Percentiles rank a stretch among this genome's conserved stretches.
Conservation (phyloP, 2,329 filamentous ascomycete species). For the Podosphaera aphanis region DNA sequence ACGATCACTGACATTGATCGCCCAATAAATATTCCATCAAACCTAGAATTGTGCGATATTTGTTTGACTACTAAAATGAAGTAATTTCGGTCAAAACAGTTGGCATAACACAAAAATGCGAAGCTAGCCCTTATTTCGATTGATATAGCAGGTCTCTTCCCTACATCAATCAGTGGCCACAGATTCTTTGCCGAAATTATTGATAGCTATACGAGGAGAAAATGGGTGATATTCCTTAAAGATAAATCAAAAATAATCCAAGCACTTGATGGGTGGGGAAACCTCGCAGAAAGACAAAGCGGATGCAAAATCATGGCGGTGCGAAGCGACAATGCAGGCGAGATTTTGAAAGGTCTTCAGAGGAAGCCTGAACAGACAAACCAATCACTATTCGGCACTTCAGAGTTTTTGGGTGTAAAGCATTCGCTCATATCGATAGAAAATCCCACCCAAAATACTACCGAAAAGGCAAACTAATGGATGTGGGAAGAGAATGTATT, state of each 20-base stretch:
- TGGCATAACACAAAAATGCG: not conserved
- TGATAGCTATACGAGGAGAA: not conserved
- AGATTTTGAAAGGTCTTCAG: not conserved
- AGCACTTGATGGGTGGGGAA: not conserved
- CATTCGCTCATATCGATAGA: too few relatives aligned
- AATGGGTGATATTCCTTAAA: not conserved
- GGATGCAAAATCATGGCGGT: not conserved
- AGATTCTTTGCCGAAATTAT: not conserved
- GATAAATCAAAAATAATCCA: not conserved
- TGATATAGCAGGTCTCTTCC: not conserved
- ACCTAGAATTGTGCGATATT: not conserved
- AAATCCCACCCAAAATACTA: too few relatives aligned
- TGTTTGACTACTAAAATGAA: not conserved
- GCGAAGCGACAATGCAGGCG: not conserved
- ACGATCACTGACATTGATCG: not conserved
- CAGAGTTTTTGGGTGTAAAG: too few relatives aligned
- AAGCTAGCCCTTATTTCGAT: not conserved
- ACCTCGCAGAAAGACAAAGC: not conserved
- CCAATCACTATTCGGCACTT: too few relatives aligned
- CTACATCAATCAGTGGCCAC: not conserved
- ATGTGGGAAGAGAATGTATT: not conserved
- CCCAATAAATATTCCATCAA: not conserved
- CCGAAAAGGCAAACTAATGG: not conserved
- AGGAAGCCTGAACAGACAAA: not conserved
- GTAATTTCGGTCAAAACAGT: not conserved